These are phyloP conservation scores for Pinus tabuliformis DNA, from an alignment of 75 land plant genomes.

Conservation along the genomic window DNA sequence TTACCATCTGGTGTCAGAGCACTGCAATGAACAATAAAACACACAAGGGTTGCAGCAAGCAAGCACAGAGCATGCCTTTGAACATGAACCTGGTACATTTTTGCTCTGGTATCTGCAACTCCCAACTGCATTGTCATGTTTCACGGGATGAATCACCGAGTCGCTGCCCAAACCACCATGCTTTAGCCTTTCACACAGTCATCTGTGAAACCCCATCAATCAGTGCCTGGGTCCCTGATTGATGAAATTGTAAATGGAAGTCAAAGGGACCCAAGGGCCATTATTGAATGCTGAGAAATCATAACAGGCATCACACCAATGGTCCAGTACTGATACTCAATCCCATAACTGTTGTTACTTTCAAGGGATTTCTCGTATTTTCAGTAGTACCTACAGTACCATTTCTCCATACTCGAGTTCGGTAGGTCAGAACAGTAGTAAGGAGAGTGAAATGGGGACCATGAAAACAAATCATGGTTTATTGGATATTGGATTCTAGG, in stretches of 20 bases:
- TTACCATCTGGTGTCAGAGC: constrained; percentile 9
- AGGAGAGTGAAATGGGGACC: not conserved
- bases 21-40: not conserved
- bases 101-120: not conserved
- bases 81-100: not conserved
- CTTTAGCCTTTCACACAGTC: not conserved
- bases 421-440: not conserved
- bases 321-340: not conserved
- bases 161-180: not conserved
- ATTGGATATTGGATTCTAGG: not conserved
- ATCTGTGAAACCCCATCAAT: not conserved
- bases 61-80: not conserved
- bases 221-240: not conserved
- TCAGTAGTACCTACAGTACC: not conserved
- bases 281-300: not conserved
- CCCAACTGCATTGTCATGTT: constrained; percentile 3
- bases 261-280: constrained; percentile 8
- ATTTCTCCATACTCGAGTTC: not conserved
- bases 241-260: not conserved
- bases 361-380: not conserved
- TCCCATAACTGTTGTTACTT: not conserved
- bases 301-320: not conserved
- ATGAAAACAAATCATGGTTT: not conserved
- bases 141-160: not conserved
- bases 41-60: not conserved